Percentiles rank a stretch among this genome's conserved stretches.
Evolutionary conservation across 2,329 filamentous ascomycete genomes (phyloP).

Genomic region (Diaporthe sp.): DNA sequence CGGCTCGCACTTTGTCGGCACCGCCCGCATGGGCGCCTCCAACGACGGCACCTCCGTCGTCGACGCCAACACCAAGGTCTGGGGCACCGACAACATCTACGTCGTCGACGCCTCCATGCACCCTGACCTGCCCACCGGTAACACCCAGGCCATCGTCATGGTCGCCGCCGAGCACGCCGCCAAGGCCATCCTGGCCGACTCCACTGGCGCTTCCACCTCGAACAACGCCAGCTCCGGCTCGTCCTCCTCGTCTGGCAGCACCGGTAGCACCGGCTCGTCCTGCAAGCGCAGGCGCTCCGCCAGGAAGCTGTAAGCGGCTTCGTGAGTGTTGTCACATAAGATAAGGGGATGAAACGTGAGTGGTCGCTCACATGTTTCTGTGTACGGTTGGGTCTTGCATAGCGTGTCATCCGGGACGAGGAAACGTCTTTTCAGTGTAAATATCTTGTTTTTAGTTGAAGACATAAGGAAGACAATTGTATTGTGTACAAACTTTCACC

Average conservation of each 20-base stretch:
- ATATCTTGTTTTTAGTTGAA: conserved; percentile 31
- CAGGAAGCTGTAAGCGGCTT: conserved; percentile 22
- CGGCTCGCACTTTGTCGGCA: conserved; percentile 46
- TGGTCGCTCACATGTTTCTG: not conserved
- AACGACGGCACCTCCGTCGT: conserved; percentile 47
- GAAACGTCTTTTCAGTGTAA: conserved; percentile 31
- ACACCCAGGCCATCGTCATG: conserved; percentile 60
- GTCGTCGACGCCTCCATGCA: conserved; percentile 73
- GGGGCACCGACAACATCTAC: conserved; percentile 70
- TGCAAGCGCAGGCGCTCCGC: conserved; percentile 33
- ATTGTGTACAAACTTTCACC: conserved; percentile 10
- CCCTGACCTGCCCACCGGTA: conserved; percentile 71
- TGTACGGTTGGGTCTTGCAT: conserved; percentile 25
- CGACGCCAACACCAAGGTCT: conserved; percentile 57
- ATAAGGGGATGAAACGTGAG: not conserved
- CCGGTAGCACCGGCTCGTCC: not conserved
- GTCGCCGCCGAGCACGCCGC: conserved; percentile 51
- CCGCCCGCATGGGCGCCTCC: conserved; percentile 43
- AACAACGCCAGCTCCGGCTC: conserved; percentile 7
- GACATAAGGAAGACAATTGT: conserved; percentile 17
- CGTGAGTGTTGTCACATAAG: too few relatives aligned
- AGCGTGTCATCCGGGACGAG: conserved; percentile 26
- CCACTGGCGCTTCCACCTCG: conserved; percentile 29
- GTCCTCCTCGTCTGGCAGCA: conserved; percentile 3
- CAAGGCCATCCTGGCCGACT: conserved; percentile 36